Conservation (phyloP, 1,284 basidiomycete genomes). For the Chalciporus piperatoides region DNA sequence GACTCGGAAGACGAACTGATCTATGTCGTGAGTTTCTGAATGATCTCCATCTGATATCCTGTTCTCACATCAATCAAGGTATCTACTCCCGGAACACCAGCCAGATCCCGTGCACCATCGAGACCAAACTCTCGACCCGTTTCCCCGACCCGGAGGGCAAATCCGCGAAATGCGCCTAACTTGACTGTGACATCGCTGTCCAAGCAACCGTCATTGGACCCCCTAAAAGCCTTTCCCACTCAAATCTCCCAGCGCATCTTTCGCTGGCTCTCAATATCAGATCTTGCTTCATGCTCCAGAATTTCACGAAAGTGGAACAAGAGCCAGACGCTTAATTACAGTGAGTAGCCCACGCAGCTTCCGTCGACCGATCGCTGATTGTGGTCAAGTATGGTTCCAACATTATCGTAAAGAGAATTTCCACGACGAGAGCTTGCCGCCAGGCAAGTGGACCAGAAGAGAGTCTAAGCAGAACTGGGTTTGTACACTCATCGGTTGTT, state of each 20-base stretch:
- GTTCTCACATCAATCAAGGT: conserved; percentile 39
- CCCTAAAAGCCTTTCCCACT: conserved; percentile 71
- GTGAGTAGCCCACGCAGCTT: conserved; percentile 42
- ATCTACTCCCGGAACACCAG: conserved; percentile 66
- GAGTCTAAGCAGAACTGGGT: conserved; percentile 87
- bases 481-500: conserved; percentile 19
- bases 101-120: conserved; percentile 49
- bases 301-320: conserved; percentile 84
- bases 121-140: conserved; percentile 53
- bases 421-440: conserved; percentile 68
- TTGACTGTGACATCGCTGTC: conserved; percentile 22
- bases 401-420: conserved; percentile 79
- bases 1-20: conserved; percentile 74
- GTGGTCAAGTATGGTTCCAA: conserved; percentile 79
- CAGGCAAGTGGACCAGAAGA: conserved; percentile 81
- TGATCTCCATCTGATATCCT: background rate
- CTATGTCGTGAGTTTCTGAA: conserved; percentile 56
- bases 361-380: background rate
- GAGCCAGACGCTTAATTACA: conserved; percentile 87
- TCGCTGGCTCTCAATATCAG: conserved; percentile 54
- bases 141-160: conserved; percentile 56
- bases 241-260: conserved; percentile 79
- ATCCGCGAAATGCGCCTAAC: conserved; percentile 31
- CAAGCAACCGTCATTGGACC: conserved; percentile 45
- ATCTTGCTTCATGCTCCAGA: conserved; percentile 72